phyloP scores from a whole-genome alignment of 805 yeast genomes.

The Candida nanaspora region DNA sequence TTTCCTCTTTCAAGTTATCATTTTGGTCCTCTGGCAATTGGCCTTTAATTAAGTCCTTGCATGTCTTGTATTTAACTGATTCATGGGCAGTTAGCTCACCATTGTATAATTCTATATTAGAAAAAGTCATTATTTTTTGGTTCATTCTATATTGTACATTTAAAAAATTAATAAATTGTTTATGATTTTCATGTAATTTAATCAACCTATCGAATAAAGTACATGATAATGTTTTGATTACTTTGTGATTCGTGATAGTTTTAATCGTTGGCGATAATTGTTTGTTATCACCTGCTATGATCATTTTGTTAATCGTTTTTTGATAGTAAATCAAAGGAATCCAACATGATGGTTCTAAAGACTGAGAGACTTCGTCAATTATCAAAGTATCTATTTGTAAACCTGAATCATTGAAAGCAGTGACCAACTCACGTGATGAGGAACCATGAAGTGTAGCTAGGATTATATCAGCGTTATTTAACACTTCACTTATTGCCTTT shows the following conservation, averaged over 20 bases:
- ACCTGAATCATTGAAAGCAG: constrained; percentile 28
- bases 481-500: constrained; percentile 50
- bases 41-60: constrained; percentile 45
- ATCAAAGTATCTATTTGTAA: constrained; percentile 68
- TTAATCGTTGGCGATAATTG: constrained; percentile 91
- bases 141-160: constrained; percentile 89
- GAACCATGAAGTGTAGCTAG: constrained; percentile 86
- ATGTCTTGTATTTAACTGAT: constrained; percentile 43
- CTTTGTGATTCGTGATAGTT: constrained; percentile 31
- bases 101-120: constrained; percentile 60
- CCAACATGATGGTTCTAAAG: constrained; percentile 95
- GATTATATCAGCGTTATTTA: constrained; percentile 59
- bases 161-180: constrained; percentile 46
- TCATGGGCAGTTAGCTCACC: constrained; percentile 56
- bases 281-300: constrained; percentile 89
- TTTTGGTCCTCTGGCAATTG: constrained; percentile 38
- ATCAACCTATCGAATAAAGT: constrained; percentile 82
- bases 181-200: constrained; percentile 34
- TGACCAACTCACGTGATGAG: constrained; percentile 61
- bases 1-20: constrained; percentile 49
- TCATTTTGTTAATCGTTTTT: constrained; percentile 43
- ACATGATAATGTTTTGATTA: constrained; percentile 40
- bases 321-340: constrained; percentile 73
- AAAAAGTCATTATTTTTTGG: constrained; percentile 64
- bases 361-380: constrained; percentile 93